phyloP scores from a whole-genome alignment of 805 yeast species.

The Cyberlindnera misumaiensis region DNA sequence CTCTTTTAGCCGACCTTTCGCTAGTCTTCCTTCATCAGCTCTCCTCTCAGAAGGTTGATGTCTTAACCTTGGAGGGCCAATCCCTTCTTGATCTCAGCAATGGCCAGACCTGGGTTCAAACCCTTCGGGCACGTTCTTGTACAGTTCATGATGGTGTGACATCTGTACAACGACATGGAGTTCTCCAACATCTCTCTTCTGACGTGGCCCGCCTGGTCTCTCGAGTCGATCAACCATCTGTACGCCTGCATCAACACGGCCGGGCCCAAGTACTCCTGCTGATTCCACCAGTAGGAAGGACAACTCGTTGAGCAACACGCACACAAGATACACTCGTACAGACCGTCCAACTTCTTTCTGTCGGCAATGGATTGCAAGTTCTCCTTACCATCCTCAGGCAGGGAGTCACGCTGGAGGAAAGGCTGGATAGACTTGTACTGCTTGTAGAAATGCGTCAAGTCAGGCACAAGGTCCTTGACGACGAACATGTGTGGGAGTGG shows the following conservation, averaged over 20 bases:
- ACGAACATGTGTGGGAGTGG: conserved; percentile 98
- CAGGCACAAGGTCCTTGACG: conserved; percentile 96
- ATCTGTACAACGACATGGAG: conserved; percentile 96
- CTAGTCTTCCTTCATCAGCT: neutral
- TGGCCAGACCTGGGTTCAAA: conserved; percentile 94
- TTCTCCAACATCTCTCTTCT: conserved; percentile 91
- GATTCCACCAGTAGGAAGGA: conserved; percentile 99
- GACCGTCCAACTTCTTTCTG: conserved; percentile 92
- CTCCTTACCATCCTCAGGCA: conserved; percentile 89
- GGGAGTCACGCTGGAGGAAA: conserved; percentile 71
- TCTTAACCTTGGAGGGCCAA: conserved; percentile 42
- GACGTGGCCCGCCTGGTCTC: conserved; percentile 80
- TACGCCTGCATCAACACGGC: conserved; percentile 99
- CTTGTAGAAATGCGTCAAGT: conserved; percentile 94
- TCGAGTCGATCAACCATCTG: conserved; percentile 96
- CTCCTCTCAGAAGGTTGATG: neutral
- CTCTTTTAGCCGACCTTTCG: neutral
- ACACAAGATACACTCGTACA: conserved; percentile 95
- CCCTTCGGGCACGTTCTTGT: conserved; percentile 98
- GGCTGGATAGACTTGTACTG: conserved; percentile 98
- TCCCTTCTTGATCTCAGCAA: conserved; percentile 93
- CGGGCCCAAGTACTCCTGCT: conserved; percentile 96
- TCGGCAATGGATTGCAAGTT: conserved; percentile 86
- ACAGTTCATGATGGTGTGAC: conserved; percentile 99
- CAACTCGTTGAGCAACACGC: conserved; percentile 99